Conservation (phyloP, 129 eudicot species). For the Silybum marianum region DNA sequence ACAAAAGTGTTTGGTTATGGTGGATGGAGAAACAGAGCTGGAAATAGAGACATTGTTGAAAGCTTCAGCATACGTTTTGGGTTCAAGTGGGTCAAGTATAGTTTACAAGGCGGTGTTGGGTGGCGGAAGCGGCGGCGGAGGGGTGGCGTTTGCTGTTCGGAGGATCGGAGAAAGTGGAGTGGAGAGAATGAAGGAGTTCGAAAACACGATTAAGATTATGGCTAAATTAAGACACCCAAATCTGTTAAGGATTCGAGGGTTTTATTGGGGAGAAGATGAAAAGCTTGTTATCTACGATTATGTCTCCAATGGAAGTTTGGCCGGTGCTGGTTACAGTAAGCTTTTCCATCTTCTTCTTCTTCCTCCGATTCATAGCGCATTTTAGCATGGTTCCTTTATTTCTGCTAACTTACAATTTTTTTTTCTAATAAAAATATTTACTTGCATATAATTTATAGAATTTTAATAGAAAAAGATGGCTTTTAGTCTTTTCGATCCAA, state of each 20-base stretch:
- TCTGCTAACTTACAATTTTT: neutral
- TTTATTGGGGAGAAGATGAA: conserved; percentile 90
- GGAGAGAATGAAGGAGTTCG: conserved; percentile 64
- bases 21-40: conserved; percentile 87
- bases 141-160: conserved; percentile 73
- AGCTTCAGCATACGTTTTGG: conserved; percentile 88
- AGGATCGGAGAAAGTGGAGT: conserved; percentile 81
- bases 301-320: conserved; percentile 88
- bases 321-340: conserved; percentile 81
- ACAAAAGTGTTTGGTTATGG: conserved; percentile 63
- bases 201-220: conserved; percentile 53
- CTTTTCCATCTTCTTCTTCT: neutral
- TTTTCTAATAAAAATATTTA: neutral
- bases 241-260: conserved; percentile 76
- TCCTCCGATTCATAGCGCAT: neutral
- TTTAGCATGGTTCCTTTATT: conserved; percentile 1
- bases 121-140: conserved; percentile 40
- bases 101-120: conserved; percentile 91
- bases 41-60: conserved; percentile 74
- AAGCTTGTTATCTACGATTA: conserved; percentile 88
- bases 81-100: conserved; percentile 80
- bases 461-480: neutral
- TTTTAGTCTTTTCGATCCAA: neutral
- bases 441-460: neutral
- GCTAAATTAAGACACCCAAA: conserved; percentile 70